Conservation (phyloP, 164 flowering plant genomes). For the Aristolochia fimbriata region DNA sequence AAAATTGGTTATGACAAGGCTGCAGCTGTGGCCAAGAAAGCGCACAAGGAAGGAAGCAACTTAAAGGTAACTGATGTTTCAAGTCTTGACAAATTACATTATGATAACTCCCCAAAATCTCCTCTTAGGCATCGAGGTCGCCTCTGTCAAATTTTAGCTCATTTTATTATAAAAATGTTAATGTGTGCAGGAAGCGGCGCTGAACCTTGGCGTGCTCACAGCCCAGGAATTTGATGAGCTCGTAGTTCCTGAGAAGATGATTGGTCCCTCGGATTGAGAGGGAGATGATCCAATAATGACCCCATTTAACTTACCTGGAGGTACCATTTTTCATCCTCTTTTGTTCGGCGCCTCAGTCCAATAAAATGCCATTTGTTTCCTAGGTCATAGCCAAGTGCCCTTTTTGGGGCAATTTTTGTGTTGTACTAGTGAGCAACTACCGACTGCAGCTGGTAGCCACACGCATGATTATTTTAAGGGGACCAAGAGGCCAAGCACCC, state of each 20-base stretch:
- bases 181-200: constrained; percentile 66
- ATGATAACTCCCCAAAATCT: neutral
- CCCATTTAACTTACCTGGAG: neutral
- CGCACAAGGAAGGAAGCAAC: constrained; percentile 90
- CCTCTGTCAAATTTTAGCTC: neutral
- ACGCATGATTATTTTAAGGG: no score
- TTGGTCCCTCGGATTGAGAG: constrained; percentile 55
- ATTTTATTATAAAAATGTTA: constrained; percentile 1
- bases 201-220: constrained; percentile 64
- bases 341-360: neutral
- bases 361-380: neutral
- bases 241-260: constrained; percentile 96
- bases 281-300: neutral
- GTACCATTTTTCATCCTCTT: neutral
- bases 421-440: no score
- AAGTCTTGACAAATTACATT: neutral
- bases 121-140: neutral
- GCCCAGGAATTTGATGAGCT: constrained; percentile 74
- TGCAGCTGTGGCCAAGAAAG: constrained; percentile 96
- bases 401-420: no score
- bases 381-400: no score
- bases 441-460: no score
- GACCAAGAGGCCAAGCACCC: no score
- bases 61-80: constrained; percentile 45
- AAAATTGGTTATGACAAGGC: constrained; percentile 99